These are phyloP conservation scores for Caryocar brasiliense DNA, from an alignment of 441 rosid species.

Conservation along the genomic window DNA sequence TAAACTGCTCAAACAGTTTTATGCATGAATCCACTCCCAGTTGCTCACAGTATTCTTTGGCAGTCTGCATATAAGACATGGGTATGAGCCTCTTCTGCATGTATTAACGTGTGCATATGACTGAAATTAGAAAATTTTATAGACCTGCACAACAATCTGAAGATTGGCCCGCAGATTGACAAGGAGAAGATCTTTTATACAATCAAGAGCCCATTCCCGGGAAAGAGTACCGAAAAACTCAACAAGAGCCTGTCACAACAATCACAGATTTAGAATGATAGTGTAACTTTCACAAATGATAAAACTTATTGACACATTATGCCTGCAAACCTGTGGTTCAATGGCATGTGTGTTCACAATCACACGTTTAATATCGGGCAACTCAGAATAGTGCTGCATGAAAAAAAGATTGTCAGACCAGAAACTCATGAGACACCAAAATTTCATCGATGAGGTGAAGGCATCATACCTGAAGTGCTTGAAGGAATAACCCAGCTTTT, in stretches of 20 bases:
- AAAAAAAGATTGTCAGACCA: conserved; percentile 1
- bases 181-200: conserved; percentile 94
- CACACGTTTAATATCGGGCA: conserved; percentile 93
- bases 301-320: too few relatives aligned
- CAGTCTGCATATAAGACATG: conserved; percentile 43
- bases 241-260: conserved; percentile 73
- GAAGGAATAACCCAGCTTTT: conserved; percentile 84
- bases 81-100: conserved; percentile 6
- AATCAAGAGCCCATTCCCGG: conserved; percentile 96
- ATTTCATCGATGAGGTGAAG: neutral
- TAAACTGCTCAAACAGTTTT: conserved; percentile 93
- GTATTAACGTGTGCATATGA: too few relatives aligned
- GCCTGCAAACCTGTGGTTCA: conserved; percentile 76
- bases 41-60: conserved; percentile 95
- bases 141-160: conserved; percentile 95
- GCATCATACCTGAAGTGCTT: conserved; percentile 68
- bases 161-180: conserved; percentile 91
- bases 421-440: neutral
- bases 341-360: conserved; percentile 97
- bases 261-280: neutral
- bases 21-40: conserved; percentile 89
- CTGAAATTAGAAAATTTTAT: conserved; percentile 11
- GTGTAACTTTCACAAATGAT: too few relatives aligned
- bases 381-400: conserved; percentile 87
- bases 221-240: conserved; percentile 97